phyloP scores from a whole-genome alignment of 208 protist genomes.

The Leishmania aethiopica region DNA sequence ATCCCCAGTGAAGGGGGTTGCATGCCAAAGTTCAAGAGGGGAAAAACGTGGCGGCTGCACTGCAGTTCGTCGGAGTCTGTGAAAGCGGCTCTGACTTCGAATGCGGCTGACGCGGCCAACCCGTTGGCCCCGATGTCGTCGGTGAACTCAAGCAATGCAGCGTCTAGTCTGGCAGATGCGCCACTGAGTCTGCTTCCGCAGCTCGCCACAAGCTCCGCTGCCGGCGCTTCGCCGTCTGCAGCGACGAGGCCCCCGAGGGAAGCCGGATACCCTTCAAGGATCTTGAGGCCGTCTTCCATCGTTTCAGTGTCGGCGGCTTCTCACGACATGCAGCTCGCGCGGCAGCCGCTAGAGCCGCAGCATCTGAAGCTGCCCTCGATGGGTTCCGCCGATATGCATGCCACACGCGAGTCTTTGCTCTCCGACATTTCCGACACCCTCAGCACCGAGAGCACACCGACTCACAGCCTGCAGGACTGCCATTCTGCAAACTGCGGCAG shows the following conservation, averaged over 20 bases:
- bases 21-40: background rate
- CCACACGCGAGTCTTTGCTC: slow-evolving; percentile 33
- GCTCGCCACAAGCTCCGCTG: background rate
- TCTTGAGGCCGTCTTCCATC: background rate
- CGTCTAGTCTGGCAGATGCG: background rate
- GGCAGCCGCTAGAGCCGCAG: background rate
- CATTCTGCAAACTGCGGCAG: background rate
- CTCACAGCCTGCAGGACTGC: slow-evolving; percentile 6
- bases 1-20: background rate
- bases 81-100: background rate
- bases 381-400: background rate
- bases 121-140: background rate
- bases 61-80: background rate
- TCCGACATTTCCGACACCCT: slow-evolving; percentile 33
- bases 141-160: background rate
- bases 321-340: background rate
- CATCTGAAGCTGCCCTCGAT: background rate
- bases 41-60: no score
- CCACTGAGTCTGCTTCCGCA: background rate
- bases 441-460: slow-evolving; percentile 16
- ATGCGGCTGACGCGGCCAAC: background rate
- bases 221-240: background rate
- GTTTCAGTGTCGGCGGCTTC: background rate
- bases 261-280: background rate
- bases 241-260: background rate